Evolutionary conservation across 352 stramenopile species (phyloP).

Genomic region (Thraustochytrium sp.): DNA sequence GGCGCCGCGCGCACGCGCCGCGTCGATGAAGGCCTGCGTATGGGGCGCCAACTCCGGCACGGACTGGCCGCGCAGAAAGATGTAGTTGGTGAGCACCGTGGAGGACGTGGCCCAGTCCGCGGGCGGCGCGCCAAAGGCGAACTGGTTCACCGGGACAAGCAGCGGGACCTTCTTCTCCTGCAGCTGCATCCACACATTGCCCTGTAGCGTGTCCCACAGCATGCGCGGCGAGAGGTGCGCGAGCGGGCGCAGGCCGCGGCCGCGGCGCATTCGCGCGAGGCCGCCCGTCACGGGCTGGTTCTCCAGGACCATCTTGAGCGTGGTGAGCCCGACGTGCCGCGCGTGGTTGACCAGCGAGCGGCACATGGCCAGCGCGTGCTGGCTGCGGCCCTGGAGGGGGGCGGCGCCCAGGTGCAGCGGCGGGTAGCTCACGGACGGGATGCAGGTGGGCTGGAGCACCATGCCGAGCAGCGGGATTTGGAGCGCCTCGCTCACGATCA

Average conservation of each 20-base stretch:
- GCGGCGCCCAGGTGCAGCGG: background rate
- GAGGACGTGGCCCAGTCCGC: conserved; percentile 3
- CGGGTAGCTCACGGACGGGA: conserved; percentile 31
- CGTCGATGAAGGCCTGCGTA: conserved; percentile 1
- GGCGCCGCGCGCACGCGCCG: background rate
- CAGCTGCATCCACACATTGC: conserved; percentile 38
- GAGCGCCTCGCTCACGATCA: conserved; percentile 34
- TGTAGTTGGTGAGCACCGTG: conserved; percentile 40
- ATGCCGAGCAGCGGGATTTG: conserved; percentile 37
- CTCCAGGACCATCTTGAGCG: conserved; percentile 20
- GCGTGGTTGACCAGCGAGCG: background rate
- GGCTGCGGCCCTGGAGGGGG: background rate
- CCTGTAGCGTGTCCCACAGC: background rate
- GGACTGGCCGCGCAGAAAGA: conserved; percentile 42
- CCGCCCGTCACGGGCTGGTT: conserved; percentile 21
- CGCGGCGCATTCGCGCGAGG: background rate
- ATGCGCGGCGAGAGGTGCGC: background rate
- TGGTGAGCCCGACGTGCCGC: background rate
- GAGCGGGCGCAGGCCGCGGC: conserved; percentile 24
- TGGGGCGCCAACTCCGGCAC: background rate
- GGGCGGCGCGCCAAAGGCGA: conserved; percentile 10
- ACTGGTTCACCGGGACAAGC: conserved; percentile 30
- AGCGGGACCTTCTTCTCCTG: conserved; percentile 43
- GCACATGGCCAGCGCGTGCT: background rate
- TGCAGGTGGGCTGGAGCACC: conserved; percentile 40